Percentiles rank a stretch among this genome's conserved stretches.
Conservation (phyloP, 2,329 filamentous ascomycete species). For the Fusarium globosum region DNA sequence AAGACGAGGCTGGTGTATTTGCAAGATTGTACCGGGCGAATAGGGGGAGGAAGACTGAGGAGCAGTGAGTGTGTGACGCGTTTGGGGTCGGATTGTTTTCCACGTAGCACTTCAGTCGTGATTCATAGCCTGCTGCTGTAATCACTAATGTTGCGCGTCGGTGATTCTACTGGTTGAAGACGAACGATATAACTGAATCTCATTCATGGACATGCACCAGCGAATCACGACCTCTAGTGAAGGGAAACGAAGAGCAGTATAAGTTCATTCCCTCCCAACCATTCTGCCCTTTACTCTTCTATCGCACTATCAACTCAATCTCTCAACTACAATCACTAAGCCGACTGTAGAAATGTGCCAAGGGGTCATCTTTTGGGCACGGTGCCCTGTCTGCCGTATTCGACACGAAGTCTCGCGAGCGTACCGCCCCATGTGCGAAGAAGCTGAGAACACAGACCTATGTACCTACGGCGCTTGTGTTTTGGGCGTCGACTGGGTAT, state of each 20-base stretch:
- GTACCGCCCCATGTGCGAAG: slow-evolving; percentile 16
- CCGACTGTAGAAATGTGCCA: slow-evolving; percentile 10
- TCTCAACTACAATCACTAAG: neutral
- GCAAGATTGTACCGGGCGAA: slow-evolving; percentile 40
- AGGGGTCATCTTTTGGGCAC: slow-evolving; percentile 23
- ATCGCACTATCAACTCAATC: neutral
- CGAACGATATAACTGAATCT: neutral
- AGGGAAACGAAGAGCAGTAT: neutral
- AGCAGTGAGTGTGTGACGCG: neutral
- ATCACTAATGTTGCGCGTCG: neutral
- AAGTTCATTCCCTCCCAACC: neutral
- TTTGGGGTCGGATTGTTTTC: neutral
- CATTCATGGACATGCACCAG: neutral
- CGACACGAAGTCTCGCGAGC: slow-evolving; percentile 23
- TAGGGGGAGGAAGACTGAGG: slow-evolving; percentile 25
- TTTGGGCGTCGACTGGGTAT: neutral
- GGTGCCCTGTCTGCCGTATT: slow-evolving; percentile 15
- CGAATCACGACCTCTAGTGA: neutral
- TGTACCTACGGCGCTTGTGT: slow-evolving; percentile 16
- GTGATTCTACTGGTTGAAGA: neutral
- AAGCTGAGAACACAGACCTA: neutral
- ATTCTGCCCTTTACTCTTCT: neutral
- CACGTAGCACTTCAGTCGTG: neutral
- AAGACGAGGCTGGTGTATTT: slow-evolving; percentile 37
- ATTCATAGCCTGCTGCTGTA: neutral